Base-by-base conservation (phyloP, 805 yeast species). In the Lipomyces spencermartinsiae region DNA sequence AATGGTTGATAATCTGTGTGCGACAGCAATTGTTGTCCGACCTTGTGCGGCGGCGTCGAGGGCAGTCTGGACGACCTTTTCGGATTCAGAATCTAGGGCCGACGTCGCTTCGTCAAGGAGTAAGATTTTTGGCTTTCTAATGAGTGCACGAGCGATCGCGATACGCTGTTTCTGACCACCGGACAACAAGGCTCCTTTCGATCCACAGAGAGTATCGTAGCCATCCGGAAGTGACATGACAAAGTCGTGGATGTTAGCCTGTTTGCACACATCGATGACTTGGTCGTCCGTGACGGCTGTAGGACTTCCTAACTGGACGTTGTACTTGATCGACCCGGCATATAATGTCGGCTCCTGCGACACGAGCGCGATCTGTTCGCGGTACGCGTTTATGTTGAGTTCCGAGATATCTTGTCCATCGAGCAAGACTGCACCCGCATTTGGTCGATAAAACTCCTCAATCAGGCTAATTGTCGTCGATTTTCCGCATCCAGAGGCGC, bases 21-120 rank as follows among this genome's bases (percentile, higher is more conserved):
- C 93, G 77, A 89, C 88, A 75, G 92, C 89, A 69, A 89, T 78
- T 59, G 89, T 86, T 1, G 93, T 89, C 73, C 92, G 86, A 34
- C 85, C 80, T 9, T 78, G 65, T 69, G 90, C 90, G 71, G 89
- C 91, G 7, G 77, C 78, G 12, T 80, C 80, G 66, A 87, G 87
- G 2, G 92, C 89, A 8, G 79, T 71, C 76, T 89, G 93, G 66
- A 89, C 88, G 75, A 84, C 83, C 7, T 86, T 79, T 77, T 89
- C 93, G 0, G 93, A 89, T 73, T 83, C 86, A 76, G 80, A 80
- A 71, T 84, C 86, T 31, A 84, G 76, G 2, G 86, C 86, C 2
- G 85, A 83, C 0, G 86, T 84, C 12, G 86, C 86, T 70, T 86
- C 90, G 73, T 86, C 90, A 69, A 86, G 76, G 4, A 86, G 83